A percentile compares a stretch with the other conserved stretches of the same genome.
phyloP scores from a whole-genome alignment of 805 yeast genomes.

The Candida maltosa region DNA sequence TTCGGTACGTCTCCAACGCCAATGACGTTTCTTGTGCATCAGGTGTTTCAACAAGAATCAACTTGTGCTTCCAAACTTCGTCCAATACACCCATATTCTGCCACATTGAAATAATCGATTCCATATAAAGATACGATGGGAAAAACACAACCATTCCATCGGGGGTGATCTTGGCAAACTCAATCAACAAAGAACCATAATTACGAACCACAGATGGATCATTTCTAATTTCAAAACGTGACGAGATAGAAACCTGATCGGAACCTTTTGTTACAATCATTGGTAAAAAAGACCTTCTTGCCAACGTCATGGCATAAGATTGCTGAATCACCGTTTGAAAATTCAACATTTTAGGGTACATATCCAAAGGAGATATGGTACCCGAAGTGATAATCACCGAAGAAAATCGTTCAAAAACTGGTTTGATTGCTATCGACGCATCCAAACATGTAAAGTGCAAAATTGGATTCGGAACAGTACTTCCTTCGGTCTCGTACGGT shows the following conservation, averaged over 20 bases:
- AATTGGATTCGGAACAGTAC: slow-evolving; percentile 95
- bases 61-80: slow-evolving; percentile 96
- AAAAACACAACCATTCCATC: slow-evolving; percentile 98
- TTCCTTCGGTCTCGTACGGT: slow-evolving; percentile 91
- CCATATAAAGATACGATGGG: slow-evolving; percentile 97
- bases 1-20: slow-evolving; percentile 91
- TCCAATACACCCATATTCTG: slow-evolving; percentile 97
- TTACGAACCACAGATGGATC: slow-evolving; percentile 98
- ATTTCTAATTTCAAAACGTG: slow-evolving; percentile 93
- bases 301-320: slow-evolving; percentile 93
- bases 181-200: slow-evolving; percentile 88
- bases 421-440: slow-evolving; percentile 96
- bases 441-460: slow-evolving; percentile 91
- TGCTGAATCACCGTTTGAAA: slow-evolving; percentile 92
- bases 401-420: slow-evolving; percentile 89
- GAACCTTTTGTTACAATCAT: slow-evolving; percentile 96
- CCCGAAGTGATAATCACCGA: slow-evolving; percentile 96
- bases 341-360: slow-evolving; percentile 96
- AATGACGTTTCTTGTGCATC: slow-evolving; percentile 98
- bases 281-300: slow-evolving; percentile 89
- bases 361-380: slow-evolving; percentile 95
- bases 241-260: slow-evolving; percentile 95
- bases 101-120: slow-evolving; percentile 97
- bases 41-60: slow-evolving; percentile 95
- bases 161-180: slow-evolving; percentile 92